Evolutionary conservation across 2,329 filamentous ascomycete genomes (phyloP).

Genomic region (Epichloe scottii): DNA sequence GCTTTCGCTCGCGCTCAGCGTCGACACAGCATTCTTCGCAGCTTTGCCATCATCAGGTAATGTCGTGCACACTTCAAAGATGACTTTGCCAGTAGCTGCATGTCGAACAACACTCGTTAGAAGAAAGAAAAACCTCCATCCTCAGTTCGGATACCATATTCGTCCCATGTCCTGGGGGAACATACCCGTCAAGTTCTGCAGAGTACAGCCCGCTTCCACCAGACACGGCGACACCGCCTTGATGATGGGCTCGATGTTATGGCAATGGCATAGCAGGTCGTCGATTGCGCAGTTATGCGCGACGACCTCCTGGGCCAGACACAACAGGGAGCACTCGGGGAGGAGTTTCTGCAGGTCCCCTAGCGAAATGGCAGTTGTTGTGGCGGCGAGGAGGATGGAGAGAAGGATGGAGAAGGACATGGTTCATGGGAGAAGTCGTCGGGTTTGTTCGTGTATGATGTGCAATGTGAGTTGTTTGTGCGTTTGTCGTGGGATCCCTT

Average conservation of each 20-base stretch:
- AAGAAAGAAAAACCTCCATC: background rate
- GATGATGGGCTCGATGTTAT: conserved; percentile 22
- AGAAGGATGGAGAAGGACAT: background rate
- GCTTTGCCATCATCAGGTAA: background rate
- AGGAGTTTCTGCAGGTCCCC: conserved; percentile 14
- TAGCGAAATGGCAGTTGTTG: conserved; percentile 9
- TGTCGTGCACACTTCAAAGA: conserved; percentile 3
- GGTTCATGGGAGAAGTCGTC: background rate
- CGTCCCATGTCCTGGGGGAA: background rate
- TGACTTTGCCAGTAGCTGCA: conserved; percentile 4
- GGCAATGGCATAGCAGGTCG: conserved; percentile 28
- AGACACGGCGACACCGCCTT: conserved; percentile 23
- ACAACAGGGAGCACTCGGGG: conserved; percentile 26
- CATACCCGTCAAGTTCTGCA: conserved; percentile 24
- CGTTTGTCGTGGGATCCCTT: background rate
- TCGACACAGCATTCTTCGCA: background rate
- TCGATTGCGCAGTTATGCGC: conserved; percentile 20
- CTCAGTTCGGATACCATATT: too few relatives aligned
- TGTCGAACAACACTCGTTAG: background rate
- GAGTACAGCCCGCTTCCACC: conserved; percentile 19
- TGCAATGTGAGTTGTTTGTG: background rate
- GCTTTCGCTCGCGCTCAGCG: background rate
- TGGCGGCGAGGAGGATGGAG: conserved; percentile 7
- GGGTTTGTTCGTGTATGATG: background rate
- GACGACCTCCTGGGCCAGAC: conserved; percentile 20